phyloP scores from a whole-genome alignment of 495 filamentous ascomycete genomes.

The Mytilinidion resinicola region DNA sequence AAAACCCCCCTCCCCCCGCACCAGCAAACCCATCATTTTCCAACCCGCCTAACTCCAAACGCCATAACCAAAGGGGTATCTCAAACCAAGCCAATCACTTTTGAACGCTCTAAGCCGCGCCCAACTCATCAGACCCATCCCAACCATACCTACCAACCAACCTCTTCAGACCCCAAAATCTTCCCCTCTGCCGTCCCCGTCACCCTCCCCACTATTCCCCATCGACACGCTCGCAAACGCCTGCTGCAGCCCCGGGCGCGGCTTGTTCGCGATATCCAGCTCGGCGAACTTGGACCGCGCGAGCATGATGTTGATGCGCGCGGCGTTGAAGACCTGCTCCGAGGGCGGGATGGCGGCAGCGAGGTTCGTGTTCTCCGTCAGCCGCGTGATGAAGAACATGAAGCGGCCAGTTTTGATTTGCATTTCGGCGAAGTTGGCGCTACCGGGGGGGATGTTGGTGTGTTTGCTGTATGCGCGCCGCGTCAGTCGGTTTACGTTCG shows the following conservation, averaged over 20 bases:
- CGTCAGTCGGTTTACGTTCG: too few relatives aligned
- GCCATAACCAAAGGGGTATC: too few relatives aligned
- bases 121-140: too few relatives aligned
- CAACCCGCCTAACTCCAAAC: too few relatives aligned
- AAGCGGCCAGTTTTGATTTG: constrained; percentile 67
- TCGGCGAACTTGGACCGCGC: constrained; percentile 71
- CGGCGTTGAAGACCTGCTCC: constrained; percentile 80
- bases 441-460: constrained; percentile 33
- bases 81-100: too few relatives aligned
- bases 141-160: too few relatives aligned
- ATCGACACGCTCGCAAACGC: constrained; percentile 11
- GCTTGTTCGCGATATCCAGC: constrained; percentile 33
- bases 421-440: constrained; percentile 57
- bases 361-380: constrained; percentile 95
- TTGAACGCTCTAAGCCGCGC: too few relatives aligned
- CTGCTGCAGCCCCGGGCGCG: constrained; percentile 23
- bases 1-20: too few relatives aligned
- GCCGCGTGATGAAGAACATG: constrained; percentile 83
- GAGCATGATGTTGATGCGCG: constrained; percentile 79
- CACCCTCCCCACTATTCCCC: too few relatives aligned
- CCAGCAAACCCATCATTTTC: too few relatives aligned
- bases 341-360: constrained; percentile 83
- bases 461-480: constrained; percentile 28
- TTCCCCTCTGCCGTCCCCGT: too few relatives aligned
- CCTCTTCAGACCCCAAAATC: too few relatives aligned